A percentile compares a stretch with the other conserved stretches of the same genome.
These are phyloP conservation scores for Fusarium dimerum DNA, from an alignment of 2,329 filamentous ascomycete genomes.

Conservation along the genomic window DNA sequence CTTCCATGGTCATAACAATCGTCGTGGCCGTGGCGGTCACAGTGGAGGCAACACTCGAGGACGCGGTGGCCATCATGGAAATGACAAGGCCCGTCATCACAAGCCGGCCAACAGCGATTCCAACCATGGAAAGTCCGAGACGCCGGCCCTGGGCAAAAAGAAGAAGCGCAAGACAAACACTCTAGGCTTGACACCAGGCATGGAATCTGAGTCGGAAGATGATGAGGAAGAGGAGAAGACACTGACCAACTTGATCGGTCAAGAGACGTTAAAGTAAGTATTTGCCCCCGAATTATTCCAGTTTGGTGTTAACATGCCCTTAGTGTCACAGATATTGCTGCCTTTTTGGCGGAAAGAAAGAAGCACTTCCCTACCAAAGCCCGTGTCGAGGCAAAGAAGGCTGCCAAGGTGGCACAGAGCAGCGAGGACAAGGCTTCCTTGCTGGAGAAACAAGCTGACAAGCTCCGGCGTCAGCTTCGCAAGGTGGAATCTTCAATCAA, in stretches of 20 bases:
- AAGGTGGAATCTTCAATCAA: constrained; percentile 72
- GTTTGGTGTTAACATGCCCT: constrained; percentile 10
- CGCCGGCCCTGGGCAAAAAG: constrained; percentile 57
- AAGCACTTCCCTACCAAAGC: constrained; percentile 79
- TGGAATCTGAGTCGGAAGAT: constrained; percentile 64
- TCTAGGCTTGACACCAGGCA: constrained; percentile 69
- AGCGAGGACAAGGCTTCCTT: constrained; percentile 64
- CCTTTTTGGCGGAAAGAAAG: constrained; percentile 80
- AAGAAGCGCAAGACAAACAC: constrained; percentile 74
- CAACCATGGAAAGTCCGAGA: constrained; percentile 37
- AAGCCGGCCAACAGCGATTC: constrained; percentile 38
- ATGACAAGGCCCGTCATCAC: constrained; percentile 46
- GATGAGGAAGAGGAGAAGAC: constrained; percentile 73
- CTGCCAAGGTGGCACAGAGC: constrained; percentile 44
- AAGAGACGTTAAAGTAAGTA: constrained; percentile 57
- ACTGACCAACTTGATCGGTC: constrained; percentile 55
- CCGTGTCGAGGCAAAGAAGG: constrained; percentile 65
- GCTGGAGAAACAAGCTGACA: constrained; percentile 61
- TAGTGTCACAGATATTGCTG: constrained; percentile 68
- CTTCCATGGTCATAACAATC: constrained; percentile 37
- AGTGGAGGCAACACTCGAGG: constrained; percentile 44
- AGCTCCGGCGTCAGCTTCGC: constrained; percentile 63
- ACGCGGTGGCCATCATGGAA: constrained; percentile 40
- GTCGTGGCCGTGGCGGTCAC: constrained; percentile 38
- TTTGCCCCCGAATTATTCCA: background rate